phyloP scores from a whole-genome alignment of 495 filamentous ascomycete genomes.

The Aspergillus heteromorphus region DNA sequence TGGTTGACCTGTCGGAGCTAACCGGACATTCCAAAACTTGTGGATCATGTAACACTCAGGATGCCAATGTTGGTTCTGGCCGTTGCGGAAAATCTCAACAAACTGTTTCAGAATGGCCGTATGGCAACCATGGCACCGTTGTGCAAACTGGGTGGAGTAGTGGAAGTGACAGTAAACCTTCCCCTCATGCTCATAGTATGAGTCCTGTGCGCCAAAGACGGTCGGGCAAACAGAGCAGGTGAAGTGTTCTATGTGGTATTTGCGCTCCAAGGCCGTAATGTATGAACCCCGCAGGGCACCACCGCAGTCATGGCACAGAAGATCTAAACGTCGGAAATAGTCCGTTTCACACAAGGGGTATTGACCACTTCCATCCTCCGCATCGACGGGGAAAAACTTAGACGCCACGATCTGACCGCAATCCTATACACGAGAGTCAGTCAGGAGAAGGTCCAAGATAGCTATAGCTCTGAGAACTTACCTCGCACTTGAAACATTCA shows the following conservation, averaged over 20 bases:
- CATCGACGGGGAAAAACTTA: slow-evolving; percentile 96
- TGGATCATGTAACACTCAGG: slow-evolving; percentile 99
- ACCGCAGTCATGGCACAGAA: slow-evolving; percentile 88
- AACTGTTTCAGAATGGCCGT: slow-evolving; percentile 99
- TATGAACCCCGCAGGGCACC: slow-evolving; percentile 94
- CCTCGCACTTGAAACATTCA: slow-evolving; percentile 96
- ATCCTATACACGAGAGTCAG: slow-evolving; percentile 57
- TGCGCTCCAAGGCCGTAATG: slow-evolving; percentile 94
- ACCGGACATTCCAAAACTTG: slow-evolving; percentile 98
- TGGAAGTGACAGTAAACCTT: slow-evolving; percentile 98
- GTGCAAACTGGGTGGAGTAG: slow-evolving; percentile 96
- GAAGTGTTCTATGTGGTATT: slow-evolving; percentile 99
- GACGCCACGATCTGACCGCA: slow-evolving; percentile 94
- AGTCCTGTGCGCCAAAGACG: slow-evolving; percentile 95
- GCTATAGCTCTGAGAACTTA: slow-evolving; percentile 43
- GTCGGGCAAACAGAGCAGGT: slow-evolving; percentile 97
- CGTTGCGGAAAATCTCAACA: slow-evolving; percentile 96
- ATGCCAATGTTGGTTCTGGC: slow-evolving; percentile 98
- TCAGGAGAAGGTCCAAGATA: slow-evolving; percentile 1
- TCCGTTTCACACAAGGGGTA: slow-evolving; percentile 97
- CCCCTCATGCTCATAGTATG: slow-evolving; percentile 97
- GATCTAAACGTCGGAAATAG: slow-evolving; percentile 88
- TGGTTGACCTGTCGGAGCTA: slow-evolving; percentile 55
- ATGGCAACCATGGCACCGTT: slow-evolving; percentile 92
- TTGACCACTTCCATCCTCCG: slow-evolving; percentile 75